A percentile compares a stretch with the other conserved stretches of the same genome.
phyloP scores from a whole-genome alignment of 1,284 basidiomycete genomes.

The Heimioporus punctisporus region DNA sequence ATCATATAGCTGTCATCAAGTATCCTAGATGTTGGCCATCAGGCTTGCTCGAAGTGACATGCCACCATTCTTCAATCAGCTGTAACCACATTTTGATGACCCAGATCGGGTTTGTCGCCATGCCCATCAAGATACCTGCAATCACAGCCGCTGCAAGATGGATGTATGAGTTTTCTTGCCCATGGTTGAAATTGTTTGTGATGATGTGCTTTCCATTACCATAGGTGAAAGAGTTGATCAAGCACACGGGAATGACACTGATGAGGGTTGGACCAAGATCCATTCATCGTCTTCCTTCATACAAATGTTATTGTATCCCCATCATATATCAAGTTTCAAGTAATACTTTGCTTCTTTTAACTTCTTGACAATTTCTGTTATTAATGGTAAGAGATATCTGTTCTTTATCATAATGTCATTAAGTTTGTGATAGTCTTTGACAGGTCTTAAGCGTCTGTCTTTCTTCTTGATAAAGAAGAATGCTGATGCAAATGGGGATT shows the following conservation, averaged over 20 bases:
- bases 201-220: conserved; percentile 96
- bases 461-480: no score
- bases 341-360: no score
- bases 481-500: no score
- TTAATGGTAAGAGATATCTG: no score
- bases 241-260: conserved; percentile 93
- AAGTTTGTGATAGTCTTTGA: no score
- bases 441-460: no score
- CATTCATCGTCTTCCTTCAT: no score
- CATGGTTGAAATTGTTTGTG: conserved; percentile 81
- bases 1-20: conserved; percentile 62
- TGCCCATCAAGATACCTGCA: conserved; percentile 87
- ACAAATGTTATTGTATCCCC: no score
- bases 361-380: no score
- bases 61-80: conserved; percentile 45
- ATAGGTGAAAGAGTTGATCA: conserved; percentile 99
- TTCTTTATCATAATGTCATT: no score
- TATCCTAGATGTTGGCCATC: conserved; percentile 20
- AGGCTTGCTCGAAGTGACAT: background rate
- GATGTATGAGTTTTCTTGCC: conserved; percentile 83
- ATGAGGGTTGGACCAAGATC: conserved; percentile 93
- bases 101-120: conserved; percentile 98
- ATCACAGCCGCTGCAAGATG: conserved; percentile 88
- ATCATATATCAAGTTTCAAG: no score
- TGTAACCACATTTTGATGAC: conserved; percentile 98